Evolutionary conservation across 441 rosid genomes (phyloP).

Genomic region (Lepidium campestre): DNA sequence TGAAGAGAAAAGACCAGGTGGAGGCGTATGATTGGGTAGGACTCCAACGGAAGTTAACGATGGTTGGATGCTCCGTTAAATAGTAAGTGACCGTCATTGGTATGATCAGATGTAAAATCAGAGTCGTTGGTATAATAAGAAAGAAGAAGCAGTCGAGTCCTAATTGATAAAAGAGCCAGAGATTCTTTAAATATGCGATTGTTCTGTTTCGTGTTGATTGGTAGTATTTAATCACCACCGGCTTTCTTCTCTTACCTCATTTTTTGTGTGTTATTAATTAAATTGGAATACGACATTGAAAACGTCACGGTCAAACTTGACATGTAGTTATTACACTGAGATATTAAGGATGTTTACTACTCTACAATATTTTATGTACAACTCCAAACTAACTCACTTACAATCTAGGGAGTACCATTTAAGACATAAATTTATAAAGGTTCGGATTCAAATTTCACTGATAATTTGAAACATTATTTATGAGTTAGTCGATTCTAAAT

Average conservation of each 20-base stretch:
- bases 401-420: too few relatives aligned
- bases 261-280: slow-evolving; percentile 2
- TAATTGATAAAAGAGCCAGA: background rate
- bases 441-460: too few relatives aligned
- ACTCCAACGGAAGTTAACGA: slow-evolving; percentile 84
- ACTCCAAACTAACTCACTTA: too few relatives aligned
- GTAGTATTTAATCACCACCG: background rate
- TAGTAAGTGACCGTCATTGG: slow-evolving; percentile 29
- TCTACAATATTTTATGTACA: too few relatives aligned
- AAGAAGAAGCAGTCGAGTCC: slow-evolving; percentile 7
- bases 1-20: slow-evolving; percentile 75
- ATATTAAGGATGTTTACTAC: background rate
- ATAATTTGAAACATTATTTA: too few relatives aligned
- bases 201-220: background rate
- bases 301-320: slow-evolving; percentile 18
- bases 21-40: slow-evolving; percentile 72
- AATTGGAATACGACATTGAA: background rate
- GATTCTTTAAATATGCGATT: background rate
- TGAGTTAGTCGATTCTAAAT: too few relatives aligned
- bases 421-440: too few relatives aligned
- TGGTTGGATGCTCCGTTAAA: slow-evolving; percentile 65
- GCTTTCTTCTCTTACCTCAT: background rate
- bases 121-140: background rate
- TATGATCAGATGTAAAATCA: background rate
- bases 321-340: background rate